Conservation (phyloP, 2,329 filamentous ascomycete species). For the Monosporascus sp. region DNA sequence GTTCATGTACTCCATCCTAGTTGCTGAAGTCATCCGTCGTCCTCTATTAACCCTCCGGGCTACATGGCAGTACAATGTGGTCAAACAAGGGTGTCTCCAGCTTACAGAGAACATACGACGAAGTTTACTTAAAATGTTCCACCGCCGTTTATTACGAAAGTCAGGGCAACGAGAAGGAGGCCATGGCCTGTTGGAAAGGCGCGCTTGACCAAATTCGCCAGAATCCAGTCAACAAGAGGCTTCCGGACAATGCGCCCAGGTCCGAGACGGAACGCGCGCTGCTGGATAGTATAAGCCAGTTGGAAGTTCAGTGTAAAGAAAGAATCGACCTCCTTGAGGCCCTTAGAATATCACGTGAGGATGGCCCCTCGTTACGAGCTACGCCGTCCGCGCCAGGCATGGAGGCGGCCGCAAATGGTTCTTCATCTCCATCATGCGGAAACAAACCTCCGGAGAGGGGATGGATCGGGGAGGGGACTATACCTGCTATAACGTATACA, state of each 20-base stretch:
- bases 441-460: conserved; percentile 34
- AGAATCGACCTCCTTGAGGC: conserved; percentile 84
- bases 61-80: conserved; percentile 37
- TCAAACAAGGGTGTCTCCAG: conserved; percentile 56
- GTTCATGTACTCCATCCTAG: not conserved
- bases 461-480: conserved; percentile 75
- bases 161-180: conserved; percentile 89
- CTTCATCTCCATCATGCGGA: conserved; percentile 2
- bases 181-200: conserved; percentile 81
- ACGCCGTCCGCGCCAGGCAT: conserved; percentile 12
- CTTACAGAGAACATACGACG: conserved; percentile 96
- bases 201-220: conserved; percentile 87
- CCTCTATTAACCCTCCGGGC: not conserved
- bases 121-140: conserved; percentile 90
- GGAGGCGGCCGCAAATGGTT: conserved; percentile 13
- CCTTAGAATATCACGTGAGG: conserved; percentile 60
- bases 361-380: conserved; percentile 28
- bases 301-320: conserved; percentile 91
- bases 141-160: conserved; percentile 95
- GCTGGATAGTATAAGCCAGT: conserved; percentile 71
- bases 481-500: conserved; percentile 73
- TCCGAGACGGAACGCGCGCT: conserved; percentile 81
- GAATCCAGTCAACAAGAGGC: conserved; percentile 71
- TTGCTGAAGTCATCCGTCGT: not conserved
- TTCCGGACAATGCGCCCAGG: conserved; percentile 63